Conservation (phyloP, 108 stramenopile species). For the Chaetoceros muelleri region DNA sequence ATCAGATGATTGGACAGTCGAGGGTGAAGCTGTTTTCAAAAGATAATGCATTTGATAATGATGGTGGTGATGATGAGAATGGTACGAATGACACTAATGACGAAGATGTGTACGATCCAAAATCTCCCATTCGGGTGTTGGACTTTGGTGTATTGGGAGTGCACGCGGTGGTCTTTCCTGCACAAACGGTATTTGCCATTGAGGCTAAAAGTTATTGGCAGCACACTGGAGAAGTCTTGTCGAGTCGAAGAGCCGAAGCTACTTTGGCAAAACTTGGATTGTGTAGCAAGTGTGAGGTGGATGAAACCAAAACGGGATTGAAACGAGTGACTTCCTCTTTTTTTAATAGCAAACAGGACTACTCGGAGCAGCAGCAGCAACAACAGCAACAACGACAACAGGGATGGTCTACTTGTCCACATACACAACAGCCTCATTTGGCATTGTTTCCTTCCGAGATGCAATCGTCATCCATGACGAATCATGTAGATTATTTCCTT, state of each 20-base stretch:
- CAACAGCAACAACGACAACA: too few relatives aligned
- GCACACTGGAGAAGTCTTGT: constrained; percentile 57
- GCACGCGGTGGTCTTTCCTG: constrained; percentile 50
- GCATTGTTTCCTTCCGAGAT: background rate
- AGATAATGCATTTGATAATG: background rate
- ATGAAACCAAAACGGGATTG: constrained; percentile 11
- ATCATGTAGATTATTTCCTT: constrained; percentile 2
- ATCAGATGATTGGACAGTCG: background rate
- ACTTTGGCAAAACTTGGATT: constrained; percentile 16
- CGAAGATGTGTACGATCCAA: background rate
- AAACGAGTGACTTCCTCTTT: background rate
- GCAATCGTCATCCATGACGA: constrained; percentile 1
- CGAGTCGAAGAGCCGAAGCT: constrained; percentile 34
- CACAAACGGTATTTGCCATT: constrained; percentile 31
- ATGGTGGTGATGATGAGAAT: background rate
- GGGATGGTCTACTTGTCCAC: background rate
- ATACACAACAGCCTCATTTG: background rate
- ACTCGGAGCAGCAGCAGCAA: background rate
- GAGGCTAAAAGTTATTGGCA: constrained; percentile 73
- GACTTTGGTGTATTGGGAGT: constrained; percentile 13
- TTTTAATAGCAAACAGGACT: background rate
- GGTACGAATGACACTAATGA: too few relatives aligned
- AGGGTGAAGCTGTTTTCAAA: background rate
- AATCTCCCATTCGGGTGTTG: constrained; percentile 2
- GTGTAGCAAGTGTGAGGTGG: constrained; percentile 20